Base-by-base conservation (phyloP, 2,329 filamentous ascomycete genomes). In the Allantophomopsis cytisporea region DNA sequence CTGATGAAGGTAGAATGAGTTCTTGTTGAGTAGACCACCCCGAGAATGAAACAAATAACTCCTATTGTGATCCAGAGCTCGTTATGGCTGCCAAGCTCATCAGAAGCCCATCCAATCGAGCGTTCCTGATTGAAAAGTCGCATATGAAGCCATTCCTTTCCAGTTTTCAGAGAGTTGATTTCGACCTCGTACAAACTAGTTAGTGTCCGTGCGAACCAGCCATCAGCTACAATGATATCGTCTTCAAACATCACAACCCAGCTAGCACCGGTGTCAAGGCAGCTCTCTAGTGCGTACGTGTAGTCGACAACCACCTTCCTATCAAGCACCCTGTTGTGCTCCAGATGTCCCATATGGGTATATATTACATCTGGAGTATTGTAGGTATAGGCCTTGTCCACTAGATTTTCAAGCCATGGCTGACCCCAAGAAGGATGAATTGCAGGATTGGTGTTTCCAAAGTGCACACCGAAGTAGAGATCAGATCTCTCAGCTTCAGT, bases 221-320 rank as follows among this genome's bases (percentile, higher is more conserved):
- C 57, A n/a, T 57, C 52, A 2, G 56, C 56, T 14, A 59, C 45
- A 17, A 60, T 52, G 31, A 60, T 54, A 34, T 60, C 56, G 44
- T 60, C 58, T 42, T 60, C 58, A 40, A 60, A 55, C 5, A 60
- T 51, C 11, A 48, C 47, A 14, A 55, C 59, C 38, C 58, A 60
- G 3, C 53, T 51, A 1, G 56, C 51, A 5, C 46, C 47, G 4
- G 50, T 53, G 7, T 47, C 18, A 14, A 54, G 46, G 41, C 57
- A 60, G 23, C 42, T 23, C 5, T 48, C 37, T 4, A 61, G 39
- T 2, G 48, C 47, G 38, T 59, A 54, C 23, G 47, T 46, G 37
- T 59, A 60, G 38, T 59, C 56, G 33, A 28, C 23, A 12, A 28
- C 23, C 10, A 28, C 23, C 8, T 28, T 28, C 11, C 23, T 8